Conservation (phyloP, 768 basidiomycete species). For the Candolleomyces eurysporus region DNA sequence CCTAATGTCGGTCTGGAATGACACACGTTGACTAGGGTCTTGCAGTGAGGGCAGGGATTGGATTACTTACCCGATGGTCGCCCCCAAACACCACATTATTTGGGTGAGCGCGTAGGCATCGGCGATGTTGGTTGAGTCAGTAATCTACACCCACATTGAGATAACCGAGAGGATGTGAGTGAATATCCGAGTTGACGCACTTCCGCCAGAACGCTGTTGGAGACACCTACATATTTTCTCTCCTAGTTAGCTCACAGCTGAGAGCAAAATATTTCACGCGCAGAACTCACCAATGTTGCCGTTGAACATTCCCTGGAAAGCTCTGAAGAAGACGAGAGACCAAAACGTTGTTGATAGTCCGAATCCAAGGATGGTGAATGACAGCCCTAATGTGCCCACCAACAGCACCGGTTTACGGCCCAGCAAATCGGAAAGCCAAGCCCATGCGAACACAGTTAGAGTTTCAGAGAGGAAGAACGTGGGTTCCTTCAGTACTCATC, state of each 20-base stretch:
- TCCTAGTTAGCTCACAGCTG: background rate
- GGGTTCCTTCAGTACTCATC: background rate
- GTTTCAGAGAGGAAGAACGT: slow-evolving; percentile 41
- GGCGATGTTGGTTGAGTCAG: slow-evolving; percentile 36
- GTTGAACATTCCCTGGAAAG: slow-evolving; percentile 8
- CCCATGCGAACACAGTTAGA: slow-evolving; percentile 43
- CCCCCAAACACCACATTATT: slow-evolving; percentile 33
- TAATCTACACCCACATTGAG: slow-evolving; percentile 22
- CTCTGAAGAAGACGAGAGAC: slow-evolving; percentile 22
- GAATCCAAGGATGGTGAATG: slow-evolving; percentile 38
- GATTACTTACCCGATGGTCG: slow-evolving; percentile 27
- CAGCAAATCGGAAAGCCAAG: slow-evolving; percentile 40
- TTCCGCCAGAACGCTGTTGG: slow-evolving; percentile 49
- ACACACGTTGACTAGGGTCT: background rate
- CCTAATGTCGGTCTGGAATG: slow-evolving; percentile 64
- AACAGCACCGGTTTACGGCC: slow-evolving; percentile 45
- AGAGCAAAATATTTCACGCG: too few relatives aligned
- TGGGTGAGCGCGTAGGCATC: slow-evolving; percentile 35
- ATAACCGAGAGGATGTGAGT: background rate
- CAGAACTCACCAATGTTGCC: slow-evolving; percentile 1
- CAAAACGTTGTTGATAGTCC: slow-evolving; percentile 40
- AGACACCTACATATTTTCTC: slow-evolving; percentile 19
- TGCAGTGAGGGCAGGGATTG: background rate
- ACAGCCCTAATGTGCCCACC: slow-evolving; percentile 38
- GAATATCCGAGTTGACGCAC: slow-evolving; percentile 18